A percentile compares a stretch with the other conserved stretches of the same genome.
phyloP scores from a whole-genome alignment of 768 basidiomycete genomes.

The Russula compacta region DNA sequence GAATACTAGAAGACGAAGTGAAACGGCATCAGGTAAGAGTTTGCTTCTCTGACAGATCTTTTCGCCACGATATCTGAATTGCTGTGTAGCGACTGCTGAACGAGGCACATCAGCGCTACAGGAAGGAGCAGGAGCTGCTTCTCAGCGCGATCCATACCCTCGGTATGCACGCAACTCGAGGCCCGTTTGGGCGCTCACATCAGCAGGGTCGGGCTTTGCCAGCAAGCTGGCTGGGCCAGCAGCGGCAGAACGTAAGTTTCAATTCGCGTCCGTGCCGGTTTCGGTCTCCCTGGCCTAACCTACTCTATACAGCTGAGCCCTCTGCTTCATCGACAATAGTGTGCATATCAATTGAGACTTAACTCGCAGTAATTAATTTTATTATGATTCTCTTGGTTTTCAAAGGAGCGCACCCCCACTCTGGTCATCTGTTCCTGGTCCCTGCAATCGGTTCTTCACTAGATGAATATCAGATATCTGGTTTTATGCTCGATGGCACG shows the following conservation, averaged over 20 bases:
- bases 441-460: neutral
- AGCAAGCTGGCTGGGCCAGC: conserved; percentile 20
- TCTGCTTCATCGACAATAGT: conserved; percentile 7
- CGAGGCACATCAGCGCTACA: conserved; percentile 18
- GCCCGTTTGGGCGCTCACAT: conserved; percentile 8
- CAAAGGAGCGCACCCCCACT: neutral
- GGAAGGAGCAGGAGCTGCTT: conserved; percentile 19
- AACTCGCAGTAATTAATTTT: neutral
- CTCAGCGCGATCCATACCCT: conserved; percentile 14
- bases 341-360: neutral
- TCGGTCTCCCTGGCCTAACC: neutral
- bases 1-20: conserved; percentile 52
- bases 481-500: neutral
- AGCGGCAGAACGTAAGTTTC: conserved; percentile 18
- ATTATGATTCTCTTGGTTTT: neutral
- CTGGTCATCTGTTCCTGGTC: neutral
- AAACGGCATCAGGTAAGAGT: conserved; percentile 9
- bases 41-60: conserved; percentile 21
- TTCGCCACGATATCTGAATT: neutral
- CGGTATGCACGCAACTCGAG: conserved; percentile 16
- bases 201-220: conserved; percentile 7
- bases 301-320: conserved; percentile 11
- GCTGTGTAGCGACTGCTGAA: conserved; percentile 10
- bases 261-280: neutral
- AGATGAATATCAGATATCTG: neutral